Base-by-base conservation (phyloP, 108 stramenopile genomes). In the Skeletonema costatum region DNA sequence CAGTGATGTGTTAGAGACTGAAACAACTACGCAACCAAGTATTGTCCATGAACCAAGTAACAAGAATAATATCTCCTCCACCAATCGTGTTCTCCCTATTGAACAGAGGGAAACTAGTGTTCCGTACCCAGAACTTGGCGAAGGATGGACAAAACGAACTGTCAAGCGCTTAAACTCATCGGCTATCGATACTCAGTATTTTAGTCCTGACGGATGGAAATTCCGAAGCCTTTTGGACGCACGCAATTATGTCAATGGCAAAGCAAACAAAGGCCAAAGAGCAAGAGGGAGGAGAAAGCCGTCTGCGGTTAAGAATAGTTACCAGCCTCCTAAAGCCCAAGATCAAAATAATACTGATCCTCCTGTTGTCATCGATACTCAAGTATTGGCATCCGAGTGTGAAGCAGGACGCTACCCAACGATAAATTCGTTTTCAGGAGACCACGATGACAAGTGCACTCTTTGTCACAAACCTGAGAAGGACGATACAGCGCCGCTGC, bases 371-470 rank as follows among this genome's bases (percentile, higher is more conserved):
- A 85, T 95, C 56, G 94, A 95, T 48, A 71, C 73, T 41, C 64
- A 81, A 33, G 90, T 89, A 10, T 70, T 95, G 32, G 88, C 81
- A 7, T 87, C 84, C 21, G 94, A 95, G 74, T 81, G 89, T 9
- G 77, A 89, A 30, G 60, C 83, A 11, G 94, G 94, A 21, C 73
- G 94, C 16, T 95, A 89, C 65, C 94, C 92, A 12, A 80, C 88
- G n/a, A 88, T 93, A n/a, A 90, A 81, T 32, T 81, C 82, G 0
- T 85, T 88, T 74, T 61, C 75, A 44, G 90, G 86, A 30, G 88
- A 77, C 5, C 82, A 86, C 60, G 30, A 19, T 1, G 69, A 76
- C 6, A 42, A 71, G 50, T 95, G 94, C 81, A 39, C 75, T 8
- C 42, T 90, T 32, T 95, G 94, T 50, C 81, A 72, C 25, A 64